Base-by-base conservation (phyloP, 352 stramenopile species). In the Phytophthora pini region DNA sequence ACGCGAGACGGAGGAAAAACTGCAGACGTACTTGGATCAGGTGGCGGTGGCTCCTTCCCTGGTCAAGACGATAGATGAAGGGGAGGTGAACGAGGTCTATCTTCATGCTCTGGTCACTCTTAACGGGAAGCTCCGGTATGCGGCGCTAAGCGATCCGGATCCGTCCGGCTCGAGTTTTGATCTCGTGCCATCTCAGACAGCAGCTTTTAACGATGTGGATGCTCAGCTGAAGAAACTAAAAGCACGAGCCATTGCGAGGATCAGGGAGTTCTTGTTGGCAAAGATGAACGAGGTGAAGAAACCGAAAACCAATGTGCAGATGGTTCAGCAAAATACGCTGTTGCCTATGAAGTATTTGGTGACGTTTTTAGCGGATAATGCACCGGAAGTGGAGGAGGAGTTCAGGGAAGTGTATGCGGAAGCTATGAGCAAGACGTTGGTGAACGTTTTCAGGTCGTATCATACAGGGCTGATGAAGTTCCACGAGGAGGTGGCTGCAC, bases 301-400 rank as follows among this genome's bases (percentile, higher is more conserved):
- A 60, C 93, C 96, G 34, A 98, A 99, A 79, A 99, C 97, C 1
- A 99, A 99, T 79, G 92, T 99, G 53, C 94, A 98, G 63, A 99
- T 99, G 82, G 88, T 99, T 57, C 98, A 99, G 81, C 94, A 98
- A 53, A 97, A 98, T 76, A 93, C 91, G 39, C 81, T 99, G 51
- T 79, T 99, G 48, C 97, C 97, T 47, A 98, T 99, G 85, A 95
- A 98, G 53, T 95, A 98, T 59, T 72, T 99, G 26, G 84, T 98
- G 49, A 88, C 93, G 31, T 99, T 99, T 69, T 79, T 99, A 27
- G 69, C 84, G 13, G 80, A 97, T 44, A 96, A 99, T 50, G 92
- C 89, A 11, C 89, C 90, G 1, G 87, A 98, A 43, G 91, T 98
- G 64, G 94, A 98, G 32, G 80, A 92, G n/a, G 97, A 99, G 69